Evolutionary conservation across 495 filamentous ascomycete genomes (phyloP).

Genomic region (Tuber melanosporum): DNA sequence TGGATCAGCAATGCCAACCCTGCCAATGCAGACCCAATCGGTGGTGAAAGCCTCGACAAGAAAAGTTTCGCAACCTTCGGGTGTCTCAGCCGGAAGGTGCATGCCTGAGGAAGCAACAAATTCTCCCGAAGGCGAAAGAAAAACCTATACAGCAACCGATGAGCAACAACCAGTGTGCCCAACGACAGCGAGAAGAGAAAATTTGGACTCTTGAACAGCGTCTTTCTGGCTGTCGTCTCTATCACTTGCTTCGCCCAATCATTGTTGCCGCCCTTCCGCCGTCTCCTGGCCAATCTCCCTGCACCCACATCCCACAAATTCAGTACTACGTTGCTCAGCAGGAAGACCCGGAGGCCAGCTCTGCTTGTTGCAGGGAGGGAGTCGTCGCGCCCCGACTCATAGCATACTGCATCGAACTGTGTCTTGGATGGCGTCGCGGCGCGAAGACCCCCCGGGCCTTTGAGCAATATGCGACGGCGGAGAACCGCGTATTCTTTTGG

Average conservation of each 20-base stretch:
- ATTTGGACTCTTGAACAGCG: constrained; percentile 61
- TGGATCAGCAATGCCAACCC: constrained; percentile 74
- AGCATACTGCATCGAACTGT: constrained; percentile 36
- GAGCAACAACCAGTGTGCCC: constrained; percentile 75
- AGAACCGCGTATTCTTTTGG: constrained; percentile 35
- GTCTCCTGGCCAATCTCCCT: constrained; percentile 16
- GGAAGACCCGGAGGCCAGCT: constrained; percentile 39
- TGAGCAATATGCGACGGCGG: constrained; percentile 29
- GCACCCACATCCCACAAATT: constrained; percentile 25
- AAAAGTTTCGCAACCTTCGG: constrained; percentile 65
- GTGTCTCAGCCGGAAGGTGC: constrained; percentile 73
- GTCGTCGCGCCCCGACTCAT: constrained; percentile 26
- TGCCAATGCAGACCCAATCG: constrained; percentile 77
- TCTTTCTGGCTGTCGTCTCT: constrained; percentile 43
- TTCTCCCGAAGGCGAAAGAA: constrained; percentile 70
- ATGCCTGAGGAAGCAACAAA: constrained; percentile 57
- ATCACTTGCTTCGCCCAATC: constrained; percentile 38
- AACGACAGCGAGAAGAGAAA: constrained; percentile 73
- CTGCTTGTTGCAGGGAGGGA: constrained; percentile 37
- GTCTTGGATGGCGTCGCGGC: constrained; percentile 27
- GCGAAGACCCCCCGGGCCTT: constrained; percentile 27
- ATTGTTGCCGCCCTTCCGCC: constrained; percentile 10
- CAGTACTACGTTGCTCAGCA: constrained; percentile 23
- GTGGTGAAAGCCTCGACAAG: constrained; percentile 75
- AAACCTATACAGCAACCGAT: constrained; percentile 86